Conservation (phyloP, 2,329 filamentous ascomycete genomes). For the Blastomyces parvus region DNA sequence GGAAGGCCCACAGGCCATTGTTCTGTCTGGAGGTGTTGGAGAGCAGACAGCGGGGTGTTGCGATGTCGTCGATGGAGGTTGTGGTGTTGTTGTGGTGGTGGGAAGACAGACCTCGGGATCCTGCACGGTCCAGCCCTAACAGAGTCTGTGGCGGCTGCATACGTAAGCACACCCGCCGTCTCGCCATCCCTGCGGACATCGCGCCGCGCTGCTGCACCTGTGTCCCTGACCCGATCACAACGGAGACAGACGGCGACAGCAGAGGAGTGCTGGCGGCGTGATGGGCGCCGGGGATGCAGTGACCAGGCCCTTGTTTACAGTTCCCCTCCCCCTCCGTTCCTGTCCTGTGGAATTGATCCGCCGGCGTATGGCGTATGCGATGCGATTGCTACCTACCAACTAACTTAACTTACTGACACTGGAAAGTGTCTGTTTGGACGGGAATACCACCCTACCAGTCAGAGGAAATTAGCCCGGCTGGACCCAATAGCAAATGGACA, state of each 20-base stretch:
- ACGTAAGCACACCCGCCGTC: not conserved
- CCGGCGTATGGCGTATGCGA: no score
- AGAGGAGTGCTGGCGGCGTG: no score
- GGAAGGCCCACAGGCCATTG: not conserved
- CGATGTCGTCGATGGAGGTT: not conserved
- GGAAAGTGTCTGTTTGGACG: not conserved
- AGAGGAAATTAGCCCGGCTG: not conserved
- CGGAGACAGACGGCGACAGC: not conserved
- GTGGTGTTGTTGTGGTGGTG: not conserved
- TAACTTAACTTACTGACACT: not conserved
- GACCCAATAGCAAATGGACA: slow-evolving; percentile 2
- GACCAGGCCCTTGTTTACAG: not conserved
- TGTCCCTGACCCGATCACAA: not conserved
- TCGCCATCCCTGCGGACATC: not conserved
- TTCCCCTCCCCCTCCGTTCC: not conserved
- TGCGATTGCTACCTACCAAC: not conserved
- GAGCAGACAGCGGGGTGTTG: not conserved
- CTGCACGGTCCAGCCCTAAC: not conserved
- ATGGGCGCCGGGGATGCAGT: not conserved
- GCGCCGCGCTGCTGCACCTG: not conserved
- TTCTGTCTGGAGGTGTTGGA: not conserved
- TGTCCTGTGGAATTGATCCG: not conserved
- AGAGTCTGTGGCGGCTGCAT: not conserved
- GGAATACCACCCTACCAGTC: not conserved
- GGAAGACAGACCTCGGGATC: not conserved